These are phyloP conservation scores for Neocallimastix lanati DNA, from an alignment of 192 early-diverging fungal genomes.

Conservation along the genomic window DNA sequence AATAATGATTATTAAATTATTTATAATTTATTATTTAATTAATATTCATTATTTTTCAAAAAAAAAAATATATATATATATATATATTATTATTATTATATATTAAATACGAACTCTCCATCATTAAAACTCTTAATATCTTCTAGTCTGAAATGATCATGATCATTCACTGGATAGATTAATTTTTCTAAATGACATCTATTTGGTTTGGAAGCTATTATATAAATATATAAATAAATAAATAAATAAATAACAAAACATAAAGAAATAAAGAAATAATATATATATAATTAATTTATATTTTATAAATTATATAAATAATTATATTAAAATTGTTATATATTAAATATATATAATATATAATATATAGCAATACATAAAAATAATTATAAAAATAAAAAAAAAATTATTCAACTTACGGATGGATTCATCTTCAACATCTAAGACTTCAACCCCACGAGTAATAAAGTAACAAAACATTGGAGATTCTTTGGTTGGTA, in stretches of 20 bases:
- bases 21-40: no score
- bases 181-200: conserved; percentile 71
- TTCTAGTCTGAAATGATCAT: conserved; percentile 51
- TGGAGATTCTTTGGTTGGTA: conserved; percentile 1
- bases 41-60: no score
- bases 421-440: conserved; percentile 55
- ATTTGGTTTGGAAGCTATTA: conserved; percentile 59
- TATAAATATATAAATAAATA: conserved; percentile 1
- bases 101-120: conserved; percentile 39
- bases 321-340: no score
- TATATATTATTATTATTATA: no score
- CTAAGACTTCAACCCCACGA: conserved; percentile 76
- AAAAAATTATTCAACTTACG: conserved; percentile 18
- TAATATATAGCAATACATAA: no score
- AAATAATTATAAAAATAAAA: not conserved
- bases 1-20: no score
- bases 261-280: no score
- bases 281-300: no score
- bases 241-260: no score
- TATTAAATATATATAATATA: not conserved
- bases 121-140: conserved; percentile 60
- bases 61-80: no score
- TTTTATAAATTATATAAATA: no score
- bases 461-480: conserved; percentile 63
- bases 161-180: conserved; percentile 56